These are phyloP conservation scores for Flaveria ramosissima DNA, from an alignment of 129 eudicot genomes.

Conservation along the genomic window DNA sequence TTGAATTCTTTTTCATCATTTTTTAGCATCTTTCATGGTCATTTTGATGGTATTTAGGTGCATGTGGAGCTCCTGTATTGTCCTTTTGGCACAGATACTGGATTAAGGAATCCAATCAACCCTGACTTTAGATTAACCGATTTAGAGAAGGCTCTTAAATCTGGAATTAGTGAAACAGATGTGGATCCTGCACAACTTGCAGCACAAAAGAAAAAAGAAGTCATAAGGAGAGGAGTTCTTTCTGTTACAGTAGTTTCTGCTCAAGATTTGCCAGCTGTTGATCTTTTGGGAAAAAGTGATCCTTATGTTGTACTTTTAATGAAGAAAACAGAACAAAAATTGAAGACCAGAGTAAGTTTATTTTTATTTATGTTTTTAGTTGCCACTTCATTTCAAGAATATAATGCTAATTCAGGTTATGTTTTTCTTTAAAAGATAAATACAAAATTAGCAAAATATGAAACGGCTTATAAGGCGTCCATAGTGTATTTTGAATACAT, in stretches of 20 bases:
- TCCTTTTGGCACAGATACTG: constrained; percentile 64
- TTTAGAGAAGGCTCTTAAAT: constrained; percentile 75
- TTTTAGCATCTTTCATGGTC: background rate
- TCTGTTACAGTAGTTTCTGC: constrained; percentile 88
- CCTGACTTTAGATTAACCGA: constrained; percentile 67
- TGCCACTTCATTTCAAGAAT: background rate
- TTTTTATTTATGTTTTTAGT: background rate
- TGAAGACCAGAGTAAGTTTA: constrained; percentile 74
- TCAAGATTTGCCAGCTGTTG: constrained; percentile 73
- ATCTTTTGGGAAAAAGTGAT: constrained; percentile 88
- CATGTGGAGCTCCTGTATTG: constrained; percentile 90
- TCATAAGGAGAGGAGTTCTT: constrained; percentile 91
- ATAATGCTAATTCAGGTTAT: background rate
- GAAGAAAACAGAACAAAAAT: constrained; percentile 77
- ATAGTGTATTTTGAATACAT: background rate
- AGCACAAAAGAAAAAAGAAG: constrained; percentile 59
- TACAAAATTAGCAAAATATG: background rate
- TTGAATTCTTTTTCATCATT: background rate
- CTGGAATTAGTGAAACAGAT: constrained; percentile 44
- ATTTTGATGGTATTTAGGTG: constrained; percentile 52
- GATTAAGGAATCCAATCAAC: constrained; percentile 49
- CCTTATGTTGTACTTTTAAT: constrained; percentile 76
- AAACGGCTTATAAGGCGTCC: background rate
- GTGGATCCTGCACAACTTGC: constrained; percentile 41
- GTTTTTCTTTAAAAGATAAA: background rate